Percentiles rank a stretch among this genome's conserved stretches.
phyloP scores from a whole-genome alignment of 768 basidiomycete species.

The Boletus insuetus region DNA sequence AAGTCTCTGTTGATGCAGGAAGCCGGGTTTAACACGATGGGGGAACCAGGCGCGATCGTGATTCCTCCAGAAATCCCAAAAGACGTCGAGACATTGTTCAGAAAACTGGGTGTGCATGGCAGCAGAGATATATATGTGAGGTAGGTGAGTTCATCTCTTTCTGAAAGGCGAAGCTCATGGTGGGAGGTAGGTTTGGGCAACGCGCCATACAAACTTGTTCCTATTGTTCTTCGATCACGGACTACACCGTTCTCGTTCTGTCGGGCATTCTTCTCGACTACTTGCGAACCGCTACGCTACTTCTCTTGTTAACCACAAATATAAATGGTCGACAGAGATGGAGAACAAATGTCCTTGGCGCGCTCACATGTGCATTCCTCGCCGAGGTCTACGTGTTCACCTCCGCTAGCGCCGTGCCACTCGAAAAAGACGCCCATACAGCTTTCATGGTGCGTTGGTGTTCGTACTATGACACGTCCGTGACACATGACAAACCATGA shows the following conservation, averaged over 20 bases:
- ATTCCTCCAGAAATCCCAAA: constrained; percentile 37
- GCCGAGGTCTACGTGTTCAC: constrained; percentile 54
- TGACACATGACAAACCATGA: not conserved
- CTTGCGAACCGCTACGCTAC: constrained; percentile 50
- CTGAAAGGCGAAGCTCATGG: not conserved
- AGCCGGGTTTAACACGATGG: constrained; percentile 36
- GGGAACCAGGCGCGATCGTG: constrained; percentile 9
- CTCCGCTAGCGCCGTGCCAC: constrained; percentile 44
- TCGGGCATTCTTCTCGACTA: constrained; percentile 57
- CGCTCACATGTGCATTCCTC: constrained; percentile 46
- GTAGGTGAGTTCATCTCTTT: constrained; percentile 33
- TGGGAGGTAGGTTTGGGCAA: constrained; percentile 60
- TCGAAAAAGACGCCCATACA: constrained; percentile 39
- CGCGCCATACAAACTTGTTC: constrained; percentile 57
- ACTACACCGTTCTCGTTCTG: constrained; percentile 59
- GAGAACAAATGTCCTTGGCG: constrained; percentile 46
- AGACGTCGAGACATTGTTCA: constrained; percentile 52
- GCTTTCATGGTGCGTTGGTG: constrained; percentile 39
- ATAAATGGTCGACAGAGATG: constrained; percentile 41
- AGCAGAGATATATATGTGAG: constrained; percentile 57
- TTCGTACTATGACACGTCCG: not conserved
- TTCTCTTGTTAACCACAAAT: constrained; percentile 43
- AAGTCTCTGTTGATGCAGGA: constrained; percentile 42
- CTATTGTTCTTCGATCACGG: constrained; percentile 60
- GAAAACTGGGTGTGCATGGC: constrained; percentile 54